phyloP scores from a whole-genome alignment of 2,329 filamentous ascomycete species.

The Sporothrix pseudoabietina region DNA sequence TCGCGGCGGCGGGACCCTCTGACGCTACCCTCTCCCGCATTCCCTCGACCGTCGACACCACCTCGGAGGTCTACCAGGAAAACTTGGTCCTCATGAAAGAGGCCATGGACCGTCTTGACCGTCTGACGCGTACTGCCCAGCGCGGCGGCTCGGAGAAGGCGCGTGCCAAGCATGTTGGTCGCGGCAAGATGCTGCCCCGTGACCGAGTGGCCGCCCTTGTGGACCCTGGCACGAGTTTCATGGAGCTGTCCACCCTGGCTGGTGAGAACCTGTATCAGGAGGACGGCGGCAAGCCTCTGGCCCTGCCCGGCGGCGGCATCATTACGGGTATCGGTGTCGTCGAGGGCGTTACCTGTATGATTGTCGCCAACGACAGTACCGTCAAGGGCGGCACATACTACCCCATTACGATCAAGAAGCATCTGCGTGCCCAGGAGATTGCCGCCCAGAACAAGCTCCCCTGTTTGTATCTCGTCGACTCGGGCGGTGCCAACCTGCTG shows the following conservation, averaged over 20 bases:
- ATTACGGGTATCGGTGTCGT: slow-evolving; percentile 91
- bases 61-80: slow-evolving; percentile 76
- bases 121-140: slow-evolving; percentile 70
- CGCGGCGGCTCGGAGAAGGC: slow-evolving; percentile 80
- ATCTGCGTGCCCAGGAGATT: slow-evolving; percentile 86
- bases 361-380: slow-evolving; percentile 94
- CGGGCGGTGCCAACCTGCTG: slow-evolving; percentile 90
- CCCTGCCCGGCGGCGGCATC: slow-evolving; percentile 82
- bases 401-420: slow-evolving; percentile 96
- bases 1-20: slow-evolving; percentile 80
- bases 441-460: slow-evolving; percentile 81
- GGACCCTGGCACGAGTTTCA: slow-evolving; percentile 84
- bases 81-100: slow-evolving; percentile 78
- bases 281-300: slow-evolving; percentile 48
- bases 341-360: slow-evolving; percentile 86
- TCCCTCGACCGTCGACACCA: slow-evolving; percentile 73
- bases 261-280: slow-evolving; percentile 83
- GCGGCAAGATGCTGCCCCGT: slow-evolving; percentile 92
- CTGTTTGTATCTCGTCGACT: slow-evolving; percentile 97
- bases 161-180: slow-evolving; percentile 79
- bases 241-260: slow-evolving; percentile 92
- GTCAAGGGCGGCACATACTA: slow-evolving; percentile 98
- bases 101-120: slow-evolving; percentile 67
- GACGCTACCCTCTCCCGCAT: slow-evolving; percentile 76
- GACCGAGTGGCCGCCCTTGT: slow-evolving; percentile 86